Conservation (phyloP, 2,329 filamentous ascomycete species). For the Metarhizium humberi region DNA sequence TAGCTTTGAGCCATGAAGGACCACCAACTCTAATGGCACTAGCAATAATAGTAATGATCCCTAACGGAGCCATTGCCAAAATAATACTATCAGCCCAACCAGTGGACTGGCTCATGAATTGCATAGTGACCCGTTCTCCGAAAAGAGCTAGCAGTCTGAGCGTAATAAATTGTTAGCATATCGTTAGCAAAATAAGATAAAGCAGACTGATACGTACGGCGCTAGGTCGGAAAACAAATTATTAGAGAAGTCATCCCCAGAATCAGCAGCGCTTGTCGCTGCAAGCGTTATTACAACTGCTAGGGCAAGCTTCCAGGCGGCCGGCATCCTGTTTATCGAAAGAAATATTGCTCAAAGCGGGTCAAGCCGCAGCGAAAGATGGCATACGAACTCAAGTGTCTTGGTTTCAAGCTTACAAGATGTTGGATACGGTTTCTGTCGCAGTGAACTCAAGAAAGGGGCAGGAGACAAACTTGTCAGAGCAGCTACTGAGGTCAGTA, state of each 20-base stretch:
- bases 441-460: too few species aligned
- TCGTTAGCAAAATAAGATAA: neutral
- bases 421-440: too few species aligned
- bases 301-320: too few species aligned
- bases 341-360: too few species aligned
- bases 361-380: too few species aligned
- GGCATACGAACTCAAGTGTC: too few species aligned
- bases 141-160: conserved; percentile 21
- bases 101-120: conserved; percentile 35
- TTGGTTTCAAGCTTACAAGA: too few species aligned
- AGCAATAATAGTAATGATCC: conserved; percentile 33
- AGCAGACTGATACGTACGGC: conserved; percentile 2
- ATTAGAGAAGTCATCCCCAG: conserved; percentile 13
- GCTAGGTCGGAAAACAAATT: conserved; percentile 11
- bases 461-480: too few species aligned
- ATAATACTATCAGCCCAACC: conserved; percentile 32
- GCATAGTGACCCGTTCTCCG: conserved; percentile 36
- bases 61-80: conserved; percentile 35
- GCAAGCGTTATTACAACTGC: too few species aligned
- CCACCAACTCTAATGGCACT: conserved; percentile 36
- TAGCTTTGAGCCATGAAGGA: conserved; percentile 28
- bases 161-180: too few species aligned
- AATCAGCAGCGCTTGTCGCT: conserved; percentile 4
- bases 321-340: too few species aligned
- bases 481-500: too few species aligned